Conservation (phyloP, 2,329 filamentous ascomycete species). For the Proliferodiscus dingleyae region DNA sequence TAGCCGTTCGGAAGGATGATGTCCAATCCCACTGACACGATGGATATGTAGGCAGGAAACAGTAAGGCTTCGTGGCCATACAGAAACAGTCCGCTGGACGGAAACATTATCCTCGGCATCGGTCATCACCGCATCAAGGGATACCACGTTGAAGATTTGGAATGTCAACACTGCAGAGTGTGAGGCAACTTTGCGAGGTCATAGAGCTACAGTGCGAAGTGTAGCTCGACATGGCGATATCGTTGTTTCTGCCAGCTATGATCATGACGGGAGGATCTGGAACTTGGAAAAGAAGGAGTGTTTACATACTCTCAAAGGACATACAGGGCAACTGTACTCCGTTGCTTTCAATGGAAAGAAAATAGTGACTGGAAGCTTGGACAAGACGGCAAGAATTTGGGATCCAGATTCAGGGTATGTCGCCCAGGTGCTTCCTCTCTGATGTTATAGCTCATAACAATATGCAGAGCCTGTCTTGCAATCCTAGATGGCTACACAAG, state of each 20-base stretch:
- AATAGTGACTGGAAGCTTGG: constrained; percentile 87
- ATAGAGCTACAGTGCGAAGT: constrained; percentile 1
- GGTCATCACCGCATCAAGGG: constrained; percentile 8
- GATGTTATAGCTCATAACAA: background rate
- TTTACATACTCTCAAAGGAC: constrained; percentile 78
- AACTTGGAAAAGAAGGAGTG: constrained; percentile 87
- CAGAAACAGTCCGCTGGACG: background rate
- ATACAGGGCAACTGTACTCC: constrained; percentile 96
- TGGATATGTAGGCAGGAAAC: background rate
- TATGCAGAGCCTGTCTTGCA: background rate
- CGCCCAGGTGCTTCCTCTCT: background rate
- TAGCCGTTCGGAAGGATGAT: too few relatives aligned
- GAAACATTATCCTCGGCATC: background rate
- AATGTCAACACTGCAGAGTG: constrained; percentile 6
- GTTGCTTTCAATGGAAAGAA: constrained; percentile 90
- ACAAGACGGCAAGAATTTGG: constrained; percentile 94
- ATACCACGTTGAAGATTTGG: constrained; percentile 7
- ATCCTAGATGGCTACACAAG: background rate
- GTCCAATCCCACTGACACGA: background rate
- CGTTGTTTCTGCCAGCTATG: constrained; percentile 91
- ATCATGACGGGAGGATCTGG: constrained; percentile 67
- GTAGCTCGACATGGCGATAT: constrained; percentile 49
- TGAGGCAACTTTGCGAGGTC: constrained; percentile 4
- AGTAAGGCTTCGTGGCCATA: background rate
- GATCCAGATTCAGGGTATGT: constrained; percentile 76